A percentile compares a stretch with the other conserved stretches of the same genome.
phyloP scores from a whole-genome alignment of 2,329 filamentous ascomycete genomes.

The Macrophomina tecta region DNA sequence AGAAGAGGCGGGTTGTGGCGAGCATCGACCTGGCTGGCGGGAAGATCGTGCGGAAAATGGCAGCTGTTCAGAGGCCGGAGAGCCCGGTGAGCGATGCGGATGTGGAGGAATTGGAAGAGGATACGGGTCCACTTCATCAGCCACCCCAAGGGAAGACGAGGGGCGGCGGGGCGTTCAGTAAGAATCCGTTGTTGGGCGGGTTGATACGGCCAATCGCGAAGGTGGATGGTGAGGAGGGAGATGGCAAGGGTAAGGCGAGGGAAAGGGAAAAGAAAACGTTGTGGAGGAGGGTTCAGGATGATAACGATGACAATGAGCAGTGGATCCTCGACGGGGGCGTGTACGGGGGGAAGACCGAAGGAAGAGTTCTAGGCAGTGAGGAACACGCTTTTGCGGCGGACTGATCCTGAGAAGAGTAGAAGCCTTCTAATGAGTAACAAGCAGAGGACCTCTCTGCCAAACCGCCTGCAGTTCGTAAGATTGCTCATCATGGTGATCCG shows the following conservation, averaged over 20 bases:
- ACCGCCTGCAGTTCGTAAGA: no score
- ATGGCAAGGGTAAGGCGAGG: slow-evolving; percentile 41
- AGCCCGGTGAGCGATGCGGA: slow-evolving; percentile 59
- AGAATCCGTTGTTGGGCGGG: slow-evolving; percentile 69
- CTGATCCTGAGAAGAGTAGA: not conserved
- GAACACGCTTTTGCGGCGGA: slow-evolving; percentile 14
- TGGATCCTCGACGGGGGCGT: slow-evolving; percentile 60
- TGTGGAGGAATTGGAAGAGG: slow-evolving; percentile 46
- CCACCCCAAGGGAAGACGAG: slow-evolving; percentile 40
- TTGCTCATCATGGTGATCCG: no score
- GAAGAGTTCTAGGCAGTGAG: slow-evolving; percentile 13
- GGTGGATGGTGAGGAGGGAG: slow-evolving; percentile 56
- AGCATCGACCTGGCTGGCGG: slow-evolving; percentile 82
- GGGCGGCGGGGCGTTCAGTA: slow-evolving; percentile 61
- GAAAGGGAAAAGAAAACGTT: slow-evolving; percentile 46
- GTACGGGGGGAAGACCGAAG: slow-evolving; percentile 46
- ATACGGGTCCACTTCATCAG: not conserved
- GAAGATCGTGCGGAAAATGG: slow-evolving; percentile 76
- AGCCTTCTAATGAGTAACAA: no score
- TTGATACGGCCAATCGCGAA: slow-evolving; percentile 68
- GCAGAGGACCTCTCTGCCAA: no score
- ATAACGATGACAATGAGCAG: slow-evolving; percentile 59
- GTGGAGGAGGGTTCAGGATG: slow-evolving; percentile 60
- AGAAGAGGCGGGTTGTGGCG: slow-evolving; percentile 83
- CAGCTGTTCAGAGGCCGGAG: slow-evolving; percentile 62